Conservation (phyloP, 805 yeast species). For the Millerozyma acaciae region DNA sequence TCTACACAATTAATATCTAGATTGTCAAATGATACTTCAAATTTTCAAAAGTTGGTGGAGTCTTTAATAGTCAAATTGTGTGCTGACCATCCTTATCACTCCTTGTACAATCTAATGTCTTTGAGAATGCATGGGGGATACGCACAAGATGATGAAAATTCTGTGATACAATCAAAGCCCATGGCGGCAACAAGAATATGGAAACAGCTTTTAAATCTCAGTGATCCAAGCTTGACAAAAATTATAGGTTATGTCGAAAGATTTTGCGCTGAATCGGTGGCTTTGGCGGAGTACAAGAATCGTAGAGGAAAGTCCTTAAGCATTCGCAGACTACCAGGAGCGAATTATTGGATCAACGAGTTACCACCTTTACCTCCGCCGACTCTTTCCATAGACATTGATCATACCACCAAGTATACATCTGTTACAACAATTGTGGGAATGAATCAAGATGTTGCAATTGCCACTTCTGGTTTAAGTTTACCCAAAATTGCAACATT, state of each 20-base stretch:
- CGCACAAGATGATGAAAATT: constrained; percentile 20
- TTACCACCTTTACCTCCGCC: constrained; percentile 67
- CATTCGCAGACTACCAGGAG: constrained; percentile 35
- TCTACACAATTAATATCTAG: constrained; percentile 76
- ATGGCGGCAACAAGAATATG: constrained; percentile 47
- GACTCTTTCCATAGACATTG: constrained; percentile 45
- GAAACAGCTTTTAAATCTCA: constrained; percentile 28
- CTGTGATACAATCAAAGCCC: constrained; percentile 46
- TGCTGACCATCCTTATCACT: constrained; percentile 65
- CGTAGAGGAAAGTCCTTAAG: constrained; percentile 28
- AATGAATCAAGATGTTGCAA: constrained; percentile 44
- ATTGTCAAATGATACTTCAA: constrained; percentile 43
- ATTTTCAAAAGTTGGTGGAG: constrained; percentile 55
- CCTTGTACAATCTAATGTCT: constrained; percentile 60
- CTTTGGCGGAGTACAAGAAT: constrained; percentile 46
- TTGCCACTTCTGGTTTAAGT: constrained; percentile 84
- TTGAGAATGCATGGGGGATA: constrained; percentile 44
- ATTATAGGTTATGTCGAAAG: constrained; percentile 44
- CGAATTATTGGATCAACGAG: constrained; percentile 47
- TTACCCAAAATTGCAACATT: constrained; percentile 75
- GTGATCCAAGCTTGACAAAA: constrained; percentile 17
- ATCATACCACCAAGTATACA: constrained; percentile 41
- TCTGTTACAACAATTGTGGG: constrained; percentile 43
- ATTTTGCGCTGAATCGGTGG: constrained; percentile 49
- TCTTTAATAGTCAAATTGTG: constrained; percentile 46